Percentiles rank a stretch among this genome's conserved stretches.
These are phyloP conservation scores for Dictyostelium brefeldianum DNA, from an alignment of 78 protist species.

Conservation along the genomic window DNA sequence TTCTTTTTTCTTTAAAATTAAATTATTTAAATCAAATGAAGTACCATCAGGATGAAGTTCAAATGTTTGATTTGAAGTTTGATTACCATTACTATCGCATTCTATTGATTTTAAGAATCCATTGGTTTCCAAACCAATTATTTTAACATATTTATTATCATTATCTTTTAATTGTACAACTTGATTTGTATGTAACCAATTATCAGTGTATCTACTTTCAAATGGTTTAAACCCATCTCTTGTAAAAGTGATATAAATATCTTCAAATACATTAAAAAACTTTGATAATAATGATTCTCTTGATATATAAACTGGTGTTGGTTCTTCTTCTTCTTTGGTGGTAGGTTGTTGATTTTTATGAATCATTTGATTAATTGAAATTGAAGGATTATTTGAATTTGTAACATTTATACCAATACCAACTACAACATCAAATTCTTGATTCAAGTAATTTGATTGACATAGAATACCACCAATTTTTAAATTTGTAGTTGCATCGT, in stretches of 20 bases:
- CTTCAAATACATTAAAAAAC: constrained; percentile 49
- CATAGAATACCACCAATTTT: constrained; percentile 82
- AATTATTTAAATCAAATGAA: constrained; percentile 55
- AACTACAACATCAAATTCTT: constrained; percentile 26
- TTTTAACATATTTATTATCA: constrained; percentile 17
- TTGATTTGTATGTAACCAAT: constrained; percentile 62
- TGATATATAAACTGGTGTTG: background rate
- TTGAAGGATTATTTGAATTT: constrained; percentile 40
- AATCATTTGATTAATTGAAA: constrained; percentile 24
- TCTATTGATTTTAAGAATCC: constrained; percentile 53
- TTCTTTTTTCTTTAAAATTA: constrained; percentile 50
- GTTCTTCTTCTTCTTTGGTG: background rate
- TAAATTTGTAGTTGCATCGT: background rate
- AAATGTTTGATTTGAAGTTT: background rate
- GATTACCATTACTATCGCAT: constrained; percentile 4
- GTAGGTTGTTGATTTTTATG: background rate
- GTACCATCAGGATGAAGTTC: constrained; percentile 80
- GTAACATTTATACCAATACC: constrained; percentile 68
- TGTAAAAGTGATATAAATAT: constrained; percentile 42
- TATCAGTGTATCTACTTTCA: background rate
- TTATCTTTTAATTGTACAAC: constrained; percentile 30
- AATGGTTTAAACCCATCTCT: constrained; percentile 51
- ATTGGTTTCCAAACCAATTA: constrained; percentile 31
- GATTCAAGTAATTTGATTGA: constrained; percentile 42
- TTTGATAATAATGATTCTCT: constrained; percentile 43